phyloP scores from a whole-genome alignment of 1,284 basidiomycete species.

The Lentinus polychrous region DNA sequence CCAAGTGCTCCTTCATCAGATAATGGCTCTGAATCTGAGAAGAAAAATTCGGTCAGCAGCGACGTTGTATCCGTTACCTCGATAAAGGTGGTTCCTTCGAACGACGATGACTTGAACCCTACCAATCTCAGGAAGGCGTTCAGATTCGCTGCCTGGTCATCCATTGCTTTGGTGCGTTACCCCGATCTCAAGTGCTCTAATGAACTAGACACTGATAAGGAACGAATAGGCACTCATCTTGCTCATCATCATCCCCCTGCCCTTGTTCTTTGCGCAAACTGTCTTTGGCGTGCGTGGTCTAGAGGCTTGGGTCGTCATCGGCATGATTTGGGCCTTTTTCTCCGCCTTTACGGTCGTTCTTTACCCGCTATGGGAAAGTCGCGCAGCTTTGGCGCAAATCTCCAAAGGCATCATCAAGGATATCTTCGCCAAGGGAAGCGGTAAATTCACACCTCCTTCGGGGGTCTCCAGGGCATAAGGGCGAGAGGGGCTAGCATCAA shows the following conservation, averaged over 20 bases:
- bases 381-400: conserved; percentile 57
- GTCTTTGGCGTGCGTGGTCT: conserved; percentile 66
- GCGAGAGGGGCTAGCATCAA: too few species aligned
- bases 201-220: background rate
- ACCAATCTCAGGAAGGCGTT: conserved; percentile 64
- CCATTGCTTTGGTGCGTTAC: conserved; percentile 51
- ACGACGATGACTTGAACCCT: conserved; percentile 56
- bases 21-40: conserved; percentile 29
- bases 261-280: conserved; percentile 75
- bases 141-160: conserved; percentile 69
- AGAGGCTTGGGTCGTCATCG: conserved; percentile 72
- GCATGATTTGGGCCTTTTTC: conserved; percentile 79
- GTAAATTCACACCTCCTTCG: conserved; percentile 2
- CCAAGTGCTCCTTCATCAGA: conserved; percentile 13
- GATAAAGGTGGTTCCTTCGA: conserved; percentile 27
- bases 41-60: conserved; percentile 29
- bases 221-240: conserved; percentile 49
- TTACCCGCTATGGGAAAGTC: conserved; percentile 83
- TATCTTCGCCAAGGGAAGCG: conserved; percentile 11
- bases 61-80: conserved; percentile 27
- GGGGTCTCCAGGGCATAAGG: conserved; percentile 7
- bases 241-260: conserved; percentile 72
- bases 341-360: conserved; percentile 72
- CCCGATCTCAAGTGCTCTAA: background rate
- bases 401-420: conserved; percentile 51